These are phyloP conservation scores for Neurospora tetrasperma DNA, from an alignment of 495 filamentous ascomycete genomes.

Conservation along the genomic window DNA sequence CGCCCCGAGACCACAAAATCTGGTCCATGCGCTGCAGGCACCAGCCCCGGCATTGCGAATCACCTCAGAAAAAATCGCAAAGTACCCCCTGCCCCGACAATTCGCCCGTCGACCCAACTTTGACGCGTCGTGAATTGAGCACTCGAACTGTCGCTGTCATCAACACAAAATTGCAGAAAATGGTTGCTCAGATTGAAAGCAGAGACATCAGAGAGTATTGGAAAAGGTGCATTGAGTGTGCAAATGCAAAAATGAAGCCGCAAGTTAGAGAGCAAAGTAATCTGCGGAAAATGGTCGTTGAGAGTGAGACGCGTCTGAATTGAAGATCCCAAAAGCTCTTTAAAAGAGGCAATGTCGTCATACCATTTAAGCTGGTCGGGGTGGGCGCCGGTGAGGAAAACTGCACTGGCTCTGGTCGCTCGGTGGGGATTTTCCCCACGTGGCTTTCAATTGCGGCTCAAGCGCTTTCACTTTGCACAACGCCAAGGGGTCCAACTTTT, in stretches of 20 bases:
- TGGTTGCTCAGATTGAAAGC: background rate
- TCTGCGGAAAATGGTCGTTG: background rate
- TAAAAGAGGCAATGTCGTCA: constrained; percentile 20
- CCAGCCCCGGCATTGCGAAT: constrained; percentile 19
- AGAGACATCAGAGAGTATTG: background rate
- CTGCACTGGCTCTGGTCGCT: constrained; percentile 2
- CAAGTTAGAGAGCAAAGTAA: background rate
- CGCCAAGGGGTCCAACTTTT: background rate
- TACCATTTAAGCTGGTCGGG: constrained; percentile 7
- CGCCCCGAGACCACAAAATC: background rate
- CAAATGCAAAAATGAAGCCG: background rate
- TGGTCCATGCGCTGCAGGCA: constrained; percentile 21
- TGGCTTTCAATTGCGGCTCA: constrained; percentile 21
- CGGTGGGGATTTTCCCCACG: constrained; percentile 18
- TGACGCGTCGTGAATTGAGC: constrained; percentile 13
- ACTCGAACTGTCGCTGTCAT: constrained; percentile 7
- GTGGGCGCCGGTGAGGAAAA: constrained; percentile 5
- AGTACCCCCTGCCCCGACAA: background rate
- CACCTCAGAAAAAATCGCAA: constrained; percentile 23
- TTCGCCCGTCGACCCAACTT: constrained; percentile 1
- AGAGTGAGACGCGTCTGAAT: constrained; percentile 14
- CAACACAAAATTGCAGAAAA: background rate
- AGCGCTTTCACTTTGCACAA: background rate
- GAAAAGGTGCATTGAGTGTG: background rate
- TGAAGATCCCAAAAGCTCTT: constrained; percentile 14